phyloP scores from a whole-genome alignment of 192 early-diverging fungal species.

The Phycomyces blakesleeanus region DNA sequence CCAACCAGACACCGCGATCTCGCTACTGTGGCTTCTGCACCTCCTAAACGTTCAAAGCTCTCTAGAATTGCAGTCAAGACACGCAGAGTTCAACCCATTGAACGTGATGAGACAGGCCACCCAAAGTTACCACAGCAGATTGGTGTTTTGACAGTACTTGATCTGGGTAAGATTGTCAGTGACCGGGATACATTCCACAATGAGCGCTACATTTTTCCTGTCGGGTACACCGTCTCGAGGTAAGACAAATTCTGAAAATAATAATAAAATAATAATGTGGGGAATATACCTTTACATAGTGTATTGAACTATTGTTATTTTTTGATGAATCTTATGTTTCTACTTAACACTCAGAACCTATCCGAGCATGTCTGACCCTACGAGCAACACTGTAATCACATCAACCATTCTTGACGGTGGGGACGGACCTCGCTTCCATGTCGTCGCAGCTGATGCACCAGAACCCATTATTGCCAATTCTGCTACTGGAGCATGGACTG shows the following conservation, averaged over 20 bases:
- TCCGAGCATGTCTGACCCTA: constrained; percentile 67
- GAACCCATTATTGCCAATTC: constrained; percentile 70
- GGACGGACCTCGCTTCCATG: constrained; percentile 70
- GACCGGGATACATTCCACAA: constrained; percentile 80
- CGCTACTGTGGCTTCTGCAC: constrained; percentile 19
- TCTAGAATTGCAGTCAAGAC: constrained; percentile 24
- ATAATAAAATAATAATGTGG: too few species aligned
- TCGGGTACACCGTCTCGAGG: constrained; percentile 71
- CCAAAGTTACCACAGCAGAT: constrained; percentile 74
- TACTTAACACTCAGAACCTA: constrained; percentile 42
- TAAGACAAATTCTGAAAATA: too few species aligned
- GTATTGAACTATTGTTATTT: too few species aligned
- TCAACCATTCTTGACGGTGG: constrained; percentile 72
- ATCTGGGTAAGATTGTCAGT: constrained; percentile 69
- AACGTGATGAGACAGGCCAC: constrained; percentile 58
- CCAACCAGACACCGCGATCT: constrained; percentile 4
- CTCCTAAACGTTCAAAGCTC: constrained; percentile 28
- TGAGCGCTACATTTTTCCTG: constrained; percentile 90
- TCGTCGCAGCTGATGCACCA: constrained; percentile 78
- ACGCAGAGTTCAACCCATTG: constrained; percentile 41
- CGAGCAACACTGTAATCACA: constrained; percentile 50
- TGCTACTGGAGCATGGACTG: constrained; percentile 88
- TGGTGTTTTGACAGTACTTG: constrained; percentile 71
- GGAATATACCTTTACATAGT: too few species aligned
- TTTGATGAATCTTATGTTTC: too few species aligned